A percentile compares a stretch with the other conserved stretches of the same genome.
These are phyloP conservation scores for Emergomyces orientalis DNA, from an alignment of 2,329 filamentous ascomycete species.

Conservation along the genomic window DNA sequence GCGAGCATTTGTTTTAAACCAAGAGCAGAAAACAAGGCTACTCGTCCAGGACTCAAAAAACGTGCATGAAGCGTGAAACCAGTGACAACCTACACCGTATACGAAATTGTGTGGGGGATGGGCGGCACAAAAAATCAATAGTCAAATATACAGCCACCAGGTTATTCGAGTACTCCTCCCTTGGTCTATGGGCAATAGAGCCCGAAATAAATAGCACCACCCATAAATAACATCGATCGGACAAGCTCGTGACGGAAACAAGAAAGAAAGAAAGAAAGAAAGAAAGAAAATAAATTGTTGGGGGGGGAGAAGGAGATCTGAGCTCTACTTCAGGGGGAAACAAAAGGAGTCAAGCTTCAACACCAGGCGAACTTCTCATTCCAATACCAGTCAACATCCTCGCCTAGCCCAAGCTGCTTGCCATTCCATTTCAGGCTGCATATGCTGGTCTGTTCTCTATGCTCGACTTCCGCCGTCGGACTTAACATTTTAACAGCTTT, in stretches of 20 bases:
- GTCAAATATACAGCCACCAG: background rate
- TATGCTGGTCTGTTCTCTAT: conserved; percentile 40
- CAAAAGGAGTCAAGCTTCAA: conserved; percentile 19
- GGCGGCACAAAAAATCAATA: background rate
- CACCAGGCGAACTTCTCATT: conserved; percentile 45
- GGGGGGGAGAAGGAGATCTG: background rate
- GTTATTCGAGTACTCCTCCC: background rate
- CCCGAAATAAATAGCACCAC: background rate
- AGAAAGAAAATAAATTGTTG: background rate
- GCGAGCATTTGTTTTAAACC: conserved; percentile 29
- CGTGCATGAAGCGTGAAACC: conserved; percentile 3
- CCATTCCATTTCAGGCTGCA: conserved; percentile 40
- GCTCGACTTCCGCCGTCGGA: conserved; percentile 31
- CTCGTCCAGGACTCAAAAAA: conserved; percentile 20
- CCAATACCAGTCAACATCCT: conserved; percentile 38
- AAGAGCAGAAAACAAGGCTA: conserved; percentile 11
- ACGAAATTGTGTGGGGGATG: background rate
- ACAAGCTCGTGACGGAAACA: background rate
- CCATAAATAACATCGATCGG: conserved; percentile 9
- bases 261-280: background rate
- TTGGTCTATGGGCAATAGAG: conserved; percentile 3
- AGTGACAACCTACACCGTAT: background rate
- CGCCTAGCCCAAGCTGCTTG: conserved; percentile 26
- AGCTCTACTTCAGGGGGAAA: background rate
- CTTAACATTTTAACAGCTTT: conserved; percentile 34